A percentile compares a stretch with the other conserved stretches of the same genome.
These are phyloP conservation scores for Penicillium chermesinum DNA, from an alignment of 495 filamentous ascomycete genomes.

Conservation along the genomic window DNA sequence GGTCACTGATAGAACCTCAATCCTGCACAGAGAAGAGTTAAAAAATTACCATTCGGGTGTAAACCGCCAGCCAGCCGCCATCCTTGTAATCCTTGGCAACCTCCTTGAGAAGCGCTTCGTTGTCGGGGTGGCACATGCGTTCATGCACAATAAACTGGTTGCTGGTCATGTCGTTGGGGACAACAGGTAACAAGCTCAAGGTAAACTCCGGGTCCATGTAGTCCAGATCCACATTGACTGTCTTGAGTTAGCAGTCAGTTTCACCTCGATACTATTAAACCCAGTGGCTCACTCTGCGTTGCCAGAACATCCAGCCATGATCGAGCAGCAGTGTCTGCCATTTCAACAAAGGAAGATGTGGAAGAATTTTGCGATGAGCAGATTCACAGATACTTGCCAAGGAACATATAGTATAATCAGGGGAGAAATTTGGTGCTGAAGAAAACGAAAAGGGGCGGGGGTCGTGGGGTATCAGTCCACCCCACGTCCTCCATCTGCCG, in stretches of 20 bases:
- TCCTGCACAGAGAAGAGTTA: background rate
- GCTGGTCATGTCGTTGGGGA: conserved; percentile 2
- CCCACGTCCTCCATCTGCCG: background rate
- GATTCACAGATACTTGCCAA: background rate
- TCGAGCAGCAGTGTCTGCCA: background rate
- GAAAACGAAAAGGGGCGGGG: background rate
- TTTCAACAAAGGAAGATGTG: background rate
- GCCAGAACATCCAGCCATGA: background rate
- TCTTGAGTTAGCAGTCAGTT: background rate
- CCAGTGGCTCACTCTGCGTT: background rate
- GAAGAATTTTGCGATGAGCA: too few species aligned
- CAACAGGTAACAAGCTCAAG: background rate
- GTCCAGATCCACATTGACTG: conserved; percentile 4
- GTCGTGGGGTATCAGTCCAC: background rate
- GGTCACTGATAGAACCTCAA: background rate
- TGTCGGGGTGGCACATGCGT: background rate
- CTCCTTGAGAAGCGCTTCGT: background rate
- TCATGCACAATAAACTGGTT: conserved; percentile 3
- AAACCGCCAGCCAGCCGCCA: background rate
- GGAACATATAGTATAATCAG: background rate
- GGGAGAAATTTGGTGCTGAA: too few species aligned
- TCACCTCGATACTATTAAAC: background rate
- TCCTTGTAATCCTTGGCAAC: conserved; percentile 1
- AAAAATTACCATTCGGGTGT: background rate
- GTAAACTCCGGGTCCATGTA: conserved; percentile 4